phyloP scores from a whole-genome alignment of 2,329 filamentous ascomycete species.

The Pseudogymnoascus sp. region DNA sequence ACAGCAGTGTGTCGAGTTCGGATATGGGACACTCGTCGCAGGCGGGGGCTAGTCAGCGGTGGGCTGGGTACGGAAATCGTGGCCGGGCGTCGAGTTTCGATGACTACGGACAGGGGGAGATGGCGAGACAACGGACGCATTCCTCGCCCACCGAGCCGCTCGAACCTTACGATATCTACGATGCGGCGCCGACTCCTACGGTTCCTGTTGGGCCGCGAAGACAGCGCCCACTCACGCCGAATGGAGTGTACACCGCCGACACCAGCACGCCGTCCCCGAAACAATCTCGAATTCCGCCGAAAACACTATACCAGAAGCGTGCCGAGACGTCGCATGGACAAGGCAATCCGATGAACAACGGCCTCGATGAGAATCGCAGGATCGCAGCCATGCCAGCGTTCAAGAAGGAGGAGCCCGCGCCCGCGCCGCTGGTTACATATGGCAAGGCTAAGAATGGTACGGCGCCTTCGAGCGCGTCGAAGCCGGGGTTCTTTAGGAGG shows the following conservation, averaged over 20 bases:
- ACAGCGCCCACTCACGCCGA: conserved; percentile 33
- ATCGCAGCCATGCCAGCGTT: conserved; percentile 29
- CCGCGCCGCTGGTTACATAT: conserved; percentile 45
- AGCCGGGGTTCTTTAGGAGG: conserved; percentile 83
- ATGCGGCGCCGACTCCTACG: conserved; percentile 79
- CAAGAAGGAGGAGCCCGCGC: conserved; percentile 41
- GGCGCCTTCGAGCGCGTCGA: conserved; percentile 51
- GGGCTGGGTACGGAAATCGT: conserved; percentile 36
- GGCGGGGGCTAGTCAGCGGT: conserved; percentile 50
- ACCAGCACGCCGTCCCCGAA: conserved; percentile 11
- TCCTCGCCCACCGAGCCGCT: conserved; percentile 12
- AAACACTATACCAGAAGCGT: not conserved
- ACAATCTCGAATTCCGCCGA: conserved; percentile 10
- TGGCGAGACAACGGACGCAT: conserved; percentile 28
- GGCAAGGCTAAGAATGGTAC: conserved; percentile 37
- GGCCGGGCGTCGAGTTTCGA: conserved; percentile 64
- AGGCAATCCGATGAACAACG: not conserved
- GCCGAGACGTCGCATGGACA: not conserved
- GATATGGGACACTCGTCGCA: conserved; percentile 52
- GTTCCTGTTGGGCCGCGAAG: conserved; percentile 71
- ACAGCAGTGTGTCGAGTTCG: conserved; percentile 60
- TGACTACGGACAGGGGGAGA: conserved; percentile 46
- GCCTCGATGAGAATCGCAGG: conserved; percentile 22
- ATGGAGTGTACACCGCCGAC: conserved; percentile 24
- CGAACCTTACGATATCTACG: conserved; percentile 45